Evolutionary conservation across 192 early-diverging fungal species (phyloP).

Genomic region (Spinellus fusiger): DNA sequence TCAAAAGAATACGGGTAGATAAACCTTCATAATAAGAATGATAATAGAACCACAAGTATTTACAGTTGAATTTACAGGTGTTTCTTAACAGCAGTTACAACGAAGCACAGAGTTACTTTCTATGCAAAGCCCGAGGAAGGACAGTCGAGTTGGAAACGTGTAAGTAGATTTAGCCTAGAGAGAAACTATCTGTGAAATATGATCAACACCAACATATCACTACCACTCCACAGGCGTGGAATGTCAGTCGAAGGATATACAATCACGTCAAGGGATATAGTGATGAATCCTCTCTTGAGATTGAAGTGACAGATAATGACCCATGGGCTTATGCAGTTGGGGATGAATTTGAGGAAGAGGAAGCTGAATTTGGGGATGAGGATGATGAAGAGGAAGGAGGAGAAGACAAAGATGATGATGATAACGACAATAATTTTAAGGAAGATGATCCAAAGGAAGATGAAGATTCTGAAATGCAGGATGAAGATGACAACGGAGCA

Average conservation of each 20-base stretch:
- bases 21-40: background rate
- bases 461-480: no score
- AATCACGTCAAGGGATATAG: background rate
- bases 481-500: no score
- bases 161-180: background rate
- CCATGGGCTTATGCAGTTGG: no score
- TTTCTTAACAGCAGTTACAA: slow-evolving; percentile 3
- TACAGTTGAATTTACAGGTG: background rate
- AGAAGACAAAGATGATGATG: background rate
- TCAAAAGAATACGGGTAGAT: background rate
- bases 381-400: background rate
- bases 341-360: background rate
- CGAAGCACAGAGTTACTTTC: slow-evolving; percentile 1
- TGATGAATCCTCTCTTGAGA: no score
- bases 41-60: background rate
- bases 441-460: background rate
- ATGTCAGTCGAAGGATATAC: no score
- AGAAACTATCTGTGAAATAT: background rate
- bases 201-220: background rate
- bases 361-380: background rate
- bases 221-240: no score
- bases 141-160: slow-evolving; percentile 1
- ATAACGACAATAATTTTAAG: background rate
- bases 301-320: no score
- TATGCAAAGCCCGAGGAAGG: background rate